Conservation (phyloP, 345 rosid genomes). For the Ricinus communis region DNA sequence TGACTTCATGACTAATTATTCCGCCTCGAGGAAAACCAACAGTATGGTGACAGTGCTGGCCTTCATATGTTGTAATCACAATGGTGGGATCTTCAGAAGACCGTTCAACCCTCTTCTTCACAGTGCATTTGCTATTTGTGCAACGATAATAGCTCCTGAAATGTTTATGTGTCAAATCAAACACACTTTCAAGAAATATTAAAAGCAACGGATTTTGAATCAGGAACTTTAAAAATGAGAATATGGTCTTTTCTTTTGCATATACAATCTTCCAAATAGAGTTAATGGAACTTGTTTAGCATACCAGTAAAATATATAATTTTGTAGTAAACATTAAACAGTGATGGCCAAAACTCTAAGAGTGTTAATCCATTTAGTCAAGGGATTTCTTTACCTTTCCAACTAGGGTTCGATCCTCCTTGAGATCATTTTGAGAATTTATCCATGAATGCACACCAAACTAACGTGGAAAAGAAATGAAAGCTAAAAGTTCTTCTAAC, state of each 20-base stretch:
- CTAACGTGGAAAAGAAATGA: too few relatives aligned
- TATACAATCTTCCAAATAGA: not conserved
- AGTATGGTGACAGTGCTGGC: constrained; percentile 94
- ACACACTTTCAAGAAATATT: too few relatives aligned
- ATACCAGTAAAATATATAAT: not conserved
- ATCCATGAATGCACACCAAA: too few relatives aligned
- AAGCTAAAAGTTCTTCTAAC: too few relatives aligned
- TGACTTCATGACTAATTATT: constrained; percentile 53
- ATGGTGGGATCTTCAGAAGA: constrained; percentile 77
- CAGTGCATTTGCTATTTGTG: constrained; percentile 87
- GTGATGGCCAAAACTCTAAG: too few relatives aligned
- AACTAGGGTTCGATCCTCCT: too few relatives aligned
- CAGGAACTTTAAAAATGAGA: not conserved
- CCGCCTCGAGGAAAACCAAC: constrained; percentile 82
- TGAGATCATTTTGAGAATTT: too few relatives aligned
- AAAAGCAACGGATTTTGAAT: not conserved
- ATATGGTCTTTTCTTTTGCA: not conserved
- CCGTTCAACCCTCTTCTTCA: constrained; percentile 95
- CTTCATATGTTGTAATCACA: constrained; percentile 95
- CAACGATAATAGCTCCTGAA: constrained; percentile 95
- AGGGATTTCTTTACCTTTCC: too few relatives aligned
- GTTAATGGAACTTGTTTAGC: not conserved
- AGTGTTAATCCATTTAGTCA: too few relatives aligned
- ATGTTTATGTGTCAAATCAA: too few relatives aligned
- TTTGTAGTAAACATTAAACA: not conserved